Percentiles rank a stretch among this genome's conserved stretches.
Evolutionary conservation across 177 flowering plant genomes (phyloP).

Genomic region (Viscum album): DNA sequence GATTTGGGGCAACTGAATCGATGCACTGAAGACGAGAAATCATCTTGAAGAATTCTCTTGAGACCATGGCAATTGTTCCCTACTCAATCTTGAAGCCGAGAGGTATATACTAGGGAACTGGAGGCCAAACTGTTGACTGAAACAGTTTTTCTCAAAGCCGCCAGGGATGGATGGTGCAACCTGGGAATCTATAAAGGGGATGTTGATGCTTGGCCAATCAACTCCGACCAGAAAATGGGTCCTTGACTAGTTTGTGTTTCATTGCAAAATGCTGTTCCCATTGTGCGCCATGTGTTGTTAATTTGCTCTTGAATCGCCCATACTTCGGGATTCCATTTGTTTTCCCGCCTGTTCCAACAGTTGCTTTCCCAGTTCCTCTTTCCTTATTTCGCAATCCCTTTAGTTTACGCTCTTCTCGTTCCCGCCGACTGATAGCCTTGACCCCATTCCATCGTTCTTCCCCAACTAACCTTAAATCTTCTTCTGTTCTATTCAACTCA

Average conservation of each 20-base stretch:
- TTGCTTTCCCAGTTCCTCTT: no score
- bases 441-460: no score
- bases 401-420: no score
- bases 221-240: conserved; percentile 99
- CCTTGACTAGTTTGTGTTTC: conserved; percentile 96
- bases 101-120: conserved; percentile 38
- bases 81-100: background rate
- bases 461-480: no score
- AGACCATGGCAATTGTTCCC: background rate
- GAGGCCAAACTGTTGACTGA: conserved; percentile 94
- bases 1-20: no score
- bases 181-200: conserved; percentile 83
- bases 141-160: conserved; percentile 80
- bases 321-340: no score
- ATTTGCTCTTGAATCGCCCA: no score
- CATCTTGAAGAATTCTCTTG: conserved; percentile 3
- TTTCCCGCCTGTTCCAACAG: no score
- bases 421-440: no score
- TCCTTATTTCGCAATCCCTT: no score
- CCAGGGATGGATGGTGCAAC: conserved; percentile 97
- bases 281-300: no score
- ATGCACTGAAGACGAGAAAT: conserved; percentile 8
- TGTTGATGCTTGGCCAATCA: conserved; percentile 89
- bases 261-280: conserved; percentile 73
- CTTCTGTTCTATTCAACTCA: no score